These are phyloP conservation scores for Brasenia schreberi DNA, from an alignment of 164 flowering plant genomes.

Conservation along the genomic window DNA sequence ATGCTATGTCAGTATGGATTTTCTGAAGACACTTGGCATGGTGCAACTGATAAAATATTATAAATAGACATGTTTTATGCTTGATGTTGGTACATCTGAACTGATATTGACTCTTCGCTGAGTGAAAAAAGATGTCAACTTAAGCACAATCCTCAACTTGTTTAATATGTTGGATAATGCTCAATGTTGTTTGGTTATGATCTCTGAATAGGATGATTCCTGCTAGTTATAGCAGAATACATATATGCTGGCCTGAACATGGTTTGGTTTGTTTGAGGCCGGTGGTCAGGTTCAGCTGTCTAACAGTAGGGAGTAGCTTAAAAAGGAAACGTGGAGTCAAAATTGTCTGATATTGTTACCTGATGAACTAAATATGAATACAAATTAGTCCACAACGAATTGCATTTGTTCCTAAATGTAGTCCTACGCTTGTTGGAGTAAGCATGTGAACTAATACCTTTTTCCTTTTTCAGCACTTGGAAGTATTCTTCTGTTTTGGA, in stretches of 20 bases:
- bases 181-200: neutral
- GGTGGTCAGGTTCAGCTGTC: neutral
- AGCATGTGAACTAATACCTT: too few species aligned
- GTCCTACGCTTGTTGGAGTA: neutral
- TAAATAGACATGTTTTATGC: neutral
- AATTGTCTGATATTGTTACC: neutral
- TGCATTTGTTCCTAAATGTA: neutral
- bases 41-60: too few species aligned
- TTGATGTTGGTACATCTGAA: neutral
- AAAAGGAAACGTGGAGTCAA: too few species aligned
- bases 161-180: neutral
- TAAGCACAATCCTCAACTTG: too few species aligned
- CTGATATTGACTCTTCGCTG: neutral
- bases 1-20: neutral
- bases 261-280: neutral
- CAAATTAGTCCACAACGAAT: neutral
- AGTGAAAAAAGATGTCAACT: neutral
- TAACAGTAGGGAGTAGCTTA: neutral
- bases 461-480: too few species aligned
- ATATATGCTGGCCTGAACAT: neutral
- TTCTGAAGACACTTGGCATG: neutral
- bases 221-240: neutral
- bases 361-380: neutral
- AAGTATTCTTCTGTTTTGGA: neutral
- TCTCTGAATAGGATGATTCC: neutral